phyloP scores from a whole-genome alignment of 2,329 filamentous ascomycete species.

The Neonectria faginata region DNA sequence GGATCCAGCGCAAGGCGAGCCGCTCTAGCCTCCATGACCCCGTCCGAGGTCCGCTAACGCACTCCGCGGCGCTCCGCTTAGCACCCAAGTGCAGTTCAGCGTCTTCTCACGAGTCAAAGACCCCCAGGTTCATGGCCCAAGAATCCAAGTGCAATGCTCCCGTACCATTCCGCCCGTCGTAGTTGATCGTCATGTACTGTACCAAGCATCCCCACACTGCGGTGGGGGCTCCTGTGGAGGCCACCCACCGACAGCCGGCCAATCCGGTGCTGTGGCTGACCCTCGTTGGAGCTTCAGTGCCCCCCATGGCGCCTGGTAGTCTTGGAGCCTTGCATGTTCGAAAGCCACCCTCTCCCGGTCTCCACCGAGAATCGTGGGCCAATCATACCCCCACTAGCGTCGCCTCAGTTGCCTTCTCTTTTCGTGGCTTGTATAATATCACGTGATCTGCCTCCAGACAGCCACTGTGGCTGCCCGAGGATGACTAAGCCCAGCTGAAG shows the following conservation, averaged over 20 bases:
- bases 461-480: background rate
- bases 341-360: conserved; percentile 24
- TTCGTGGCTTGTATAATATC: conserved; percentile 24
- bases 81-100: background rate
- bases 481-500: conserved; percentile 42
- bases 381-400: conserved; percentile 31
- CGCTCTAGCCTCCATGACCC: conserved; percentile 17
- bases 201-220: conserved; percentile 38
- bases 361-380: conserved; percentile 18
- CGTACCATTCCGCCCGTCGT: conserved; percentile 21
- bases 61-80: conserved; percentile 16
- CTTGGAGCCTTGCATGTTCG: conserved; percentile 32
- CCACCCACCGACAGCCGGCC: conserved; percentile 35
- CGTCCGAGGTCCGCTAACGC: conserved; percentile 21
- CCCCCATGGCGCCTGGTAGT: conserved; percentile 11
- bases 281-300: conserved; percentile 16
- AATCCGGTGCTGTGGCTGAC: conserved; percentile 32
- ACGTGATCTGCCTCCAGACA: conserved; percentile 31
- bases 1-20: conserved; percentile 20
- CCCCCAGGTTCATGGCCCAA: conserved; percentile 23
- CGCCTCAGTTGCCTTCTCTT: background rate
- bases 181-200: conserved; percentile 26
- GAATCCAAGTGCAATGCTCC: conserved; percentile 25
- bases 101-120: background rate
- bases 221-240: conserved; percentile 27